Percentiles rank a stretch among this genome's conserved stretches.
Conservation (phyloP, 1,284 basidiomycete genomes). For the Coriolopsis trogii region DNA sequence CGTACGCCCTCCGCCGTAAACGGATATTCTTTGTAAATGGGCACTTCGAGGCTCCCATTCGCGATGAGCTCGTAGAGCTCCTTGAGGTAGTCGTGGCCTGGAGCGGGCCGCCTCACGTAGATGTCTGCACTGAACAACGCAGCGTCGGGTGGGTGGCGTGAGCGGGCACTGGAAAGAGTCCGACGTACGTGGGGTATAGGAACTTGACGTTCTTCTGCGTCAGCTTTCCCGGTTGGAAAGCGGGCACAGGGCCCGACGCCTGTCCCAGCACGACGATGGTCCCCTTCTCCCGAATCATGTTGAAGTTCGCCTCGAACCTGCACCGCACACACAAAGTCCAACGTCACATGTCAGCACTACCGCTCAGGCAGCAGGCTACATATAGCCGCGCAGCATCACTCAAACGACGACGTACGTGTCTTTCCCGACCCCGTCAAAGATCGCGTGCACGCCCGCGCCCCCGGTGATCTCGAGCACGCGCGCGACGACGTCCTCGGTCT, state of each 20-base stretch:
- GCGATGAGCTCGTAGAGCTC: constrained; percentile 71
- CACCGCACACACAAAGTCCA: not conserved
- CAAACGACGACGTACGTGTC: constrained; percentile 58
- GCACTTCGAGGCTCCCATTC: constrained; percentile 66
- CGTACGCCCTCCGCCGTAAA: constrained; percentile 82
- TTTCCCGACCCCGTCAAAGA: constrained; percentile 95
- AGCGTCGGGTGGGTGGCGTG: not conserved
- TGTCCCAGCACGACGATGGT: constrained; percentile 90
- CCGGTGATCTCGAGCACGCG: constrained; percentile 79
- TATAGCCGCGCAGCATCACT: not conserved
- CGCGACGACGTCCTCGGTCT: constrained; percentile 66
- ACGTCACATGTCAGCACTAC: no score
- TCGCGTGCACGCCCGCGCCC: constrained; percentile 82
- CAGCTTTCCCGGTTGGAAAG: constrained; percentile 77
- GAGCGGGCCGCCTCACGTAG: not conserved
- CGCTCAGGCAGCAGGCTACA: no score
- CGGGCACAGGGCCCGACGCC: constrained; percentile 80
- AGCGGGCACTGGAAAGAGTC: not conserved
- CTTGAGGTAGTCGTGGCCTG: constrained; percentile 28
- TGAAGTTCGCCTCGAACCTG: constrained; percentile 83
- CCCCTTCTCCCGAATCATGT: constrained; percentile 38
- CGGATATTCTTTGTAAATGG: constrained; percentile 77
- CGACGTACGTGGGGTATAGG: constrained; percentile 69
- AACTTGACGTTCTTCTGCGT: constrained; percentile 84
- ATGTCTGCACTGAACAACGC: constrained; percentile 50